A percentile compares a stretch with the other conserved stretches of the same genome.
Conservation (phyloP, 257 asterid genomes). For the Solanum boliviense region DNA sequence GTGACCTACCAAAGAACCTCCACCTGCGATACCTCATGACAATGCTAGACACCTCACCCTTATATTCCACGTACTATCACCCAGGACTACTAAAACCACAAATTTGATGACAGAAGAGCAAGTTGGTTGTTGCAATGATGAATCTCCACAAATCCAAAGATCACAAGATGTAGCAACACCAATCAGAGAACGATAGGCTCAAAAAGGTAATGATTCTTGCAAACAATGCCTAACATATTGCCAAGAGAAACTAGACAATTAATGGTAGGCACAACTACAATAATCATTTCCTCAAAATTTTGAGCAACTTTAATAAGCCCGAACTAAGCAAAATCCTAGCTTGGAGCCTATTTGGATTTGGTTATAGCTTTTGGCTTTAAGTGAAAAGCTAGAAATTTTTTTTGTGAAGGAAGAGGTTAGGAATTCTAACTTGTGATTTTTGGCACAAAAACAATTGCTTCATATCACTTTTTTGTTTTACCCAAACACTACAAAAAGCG, state of each 20-base stretch:
- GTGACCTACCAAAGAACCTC: background rate
- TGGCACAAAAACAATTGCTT: background rate
- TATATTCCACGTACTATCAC: background rate
- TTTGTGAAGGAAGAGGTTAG: too few species aligned
- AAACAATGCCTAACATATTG: background rate
- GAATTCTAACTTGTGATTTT: too few species aligned
- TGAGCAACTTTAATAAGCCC: background rate
- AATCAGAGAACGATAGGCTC: background rate
- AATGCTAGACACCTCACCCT: background rate
- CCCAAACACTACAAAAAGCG: background rate
- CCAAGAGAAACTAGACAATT: background rate
- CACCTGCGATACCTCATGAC: background rate
- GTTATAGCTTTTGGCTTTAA: too few species aligned
- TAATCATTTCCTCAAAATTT: background rate
- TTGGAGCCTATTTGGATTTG: background rate
- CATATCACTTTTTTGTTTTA: too few species aligned
- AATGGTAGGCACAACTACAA: background rate
- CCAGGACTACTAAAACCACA: background rate
- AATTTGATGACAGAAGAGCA: background rate
- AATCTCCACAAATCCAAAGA: background rate
- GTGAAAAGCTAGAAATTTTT: too few species aligned
- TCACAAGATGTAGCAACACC: background rate
- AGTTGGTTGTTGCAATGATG: background rate
- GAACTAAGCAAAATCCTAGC: background rate
- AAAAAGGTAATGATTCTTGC: background rate